Evolutionary conservation across 805 yeast species (phyloP).

Genomic region (Danielia oregonensis): DNA sequence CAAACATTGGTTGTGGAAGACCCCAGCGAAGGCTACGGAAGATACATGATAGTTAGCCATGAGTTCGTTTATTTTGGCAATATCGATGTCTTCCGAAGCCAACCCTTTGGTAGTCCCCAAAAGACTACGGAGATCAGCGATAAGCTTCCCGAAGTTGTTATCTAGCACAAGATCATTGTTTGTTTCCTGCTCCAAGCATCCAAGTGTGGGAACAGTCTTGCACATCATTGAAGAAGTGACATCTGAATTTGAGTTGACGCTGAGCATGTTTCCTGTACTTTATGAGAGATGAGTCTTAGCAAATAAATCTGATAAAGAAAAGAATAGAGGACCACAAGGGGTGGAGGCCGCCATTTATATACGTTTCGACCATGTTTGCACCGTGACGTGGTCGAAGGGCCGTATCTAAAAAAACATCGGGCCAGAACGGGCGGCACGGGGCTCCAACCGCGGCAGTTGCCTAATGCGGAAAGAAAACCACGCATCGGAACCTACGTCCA

Average conservation of each 20-base stretch:
- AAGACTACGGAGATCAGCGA: slow-evolving; percentile 22
- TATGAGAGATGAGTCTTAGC: background rate
- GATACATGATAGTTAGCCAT: slow-evolving; percentile 43
- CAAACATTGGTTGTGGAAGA: slow-evolving; percentile 16
- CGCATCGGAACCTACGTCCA: slow-evolving; percentile 17
- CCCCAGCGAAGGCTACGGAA: slow-evolving; percentile 18
- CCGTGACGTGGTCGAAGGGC: no score
- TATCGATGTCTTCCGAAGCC: slow-evolving; percentile 49
- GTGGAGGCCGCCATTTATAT: no score
- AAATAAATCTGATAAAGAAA: background rate
- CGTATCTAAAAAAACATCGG: no score
- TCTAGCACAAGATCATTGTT: slow-evolving; percentile 14
- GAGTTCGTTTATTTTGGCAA: slow-evolving; percentile 38
- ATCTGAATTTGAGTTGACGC: slow-evolving; percentile 3
- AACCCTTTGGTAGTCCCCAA: slow-evolving; percentile 33
- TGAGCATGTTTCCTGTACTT: slow-evolving; percentile 5
- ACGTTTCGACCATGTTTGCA: no score
- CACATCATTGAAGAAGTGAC: background rate
- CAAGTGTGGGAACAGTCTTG: slow-evolving; percentile 12
- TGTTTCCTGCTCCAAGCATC: slow-evolving; percentile 15
- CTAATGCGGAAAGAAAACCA: no score
- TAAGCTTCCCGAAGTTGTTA: slow-evolving; percentile 21
- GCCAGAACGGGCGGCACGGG: background rate
- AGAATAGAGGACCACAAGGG: no score
- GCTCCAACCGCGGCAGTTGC: background rate